Evolutionary conservation across 768 basidiomycete genomes (phyloP).

Genomic region (Suillus americanus): DNA sequence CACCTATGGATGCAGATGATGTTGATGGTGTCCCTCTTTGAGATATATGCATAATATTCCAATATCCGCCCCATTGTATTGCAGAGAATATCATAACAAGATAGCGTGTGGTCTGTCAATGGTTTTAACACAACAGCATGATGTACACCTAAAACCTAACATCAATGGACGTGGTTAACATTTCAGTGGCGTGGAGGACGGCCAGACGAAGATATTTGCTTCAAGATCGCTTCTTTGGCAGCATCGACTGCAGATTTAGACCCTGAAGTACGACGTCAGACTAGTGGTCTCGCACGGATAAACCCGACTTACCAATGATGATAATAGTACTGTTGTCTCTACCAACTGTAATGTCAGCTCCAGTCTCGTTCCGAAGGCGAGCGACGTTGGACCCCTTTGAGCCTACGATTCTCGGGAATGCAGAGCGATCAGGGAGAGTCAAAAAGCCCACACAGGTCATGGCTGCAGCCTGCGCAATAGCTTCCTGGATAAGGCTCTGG

Average conservation of each 20-base stretch:
- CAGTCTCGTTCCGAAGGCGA: slow-evolving; percentile 84
- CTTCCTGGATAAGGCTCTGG: slow-evolving; percentile 61
- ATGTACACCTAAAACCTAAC: background rate
- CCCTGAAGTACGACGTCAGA: slow-evolving; percentile 41
- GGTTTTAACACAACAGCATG: background rate
- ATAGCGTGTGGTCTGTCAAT: background rate
- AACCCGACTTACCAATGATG: slow-evolving; percentile 67
- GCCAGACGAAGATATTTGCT: slow-evolving; percentile 42
- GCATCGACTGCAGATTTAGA: slow-evolving; percentile 62
- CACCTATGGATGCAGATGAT: slow-evolving; percentile 30
- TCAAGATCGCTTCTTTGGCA: slow-evolving; percentile 79
- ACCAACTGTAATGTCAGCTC: slow-evolving; percentile 89
- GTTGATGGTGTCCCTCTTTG: slow-evolving; percentile 15
- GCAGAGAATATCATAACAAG: background rate
- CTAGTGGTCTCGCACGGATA: slow-evolving; percentile 1
- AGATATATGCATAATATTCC: background rate
- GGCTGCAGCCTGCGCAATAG: slow-evolving; percentile 67
- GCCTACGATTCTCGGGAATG: slow-evolving; percentile 93
- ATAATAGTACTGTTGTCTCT: slow-evolving; percentile 86
- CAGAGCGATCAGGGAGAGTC: slow-evolving; percentile 75
- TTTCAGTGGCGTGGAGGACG: slow-evolving; percentile 1
- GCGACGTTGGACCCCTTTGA: slow-evolving; percentile 88
- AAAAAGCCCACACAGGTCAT: slow-evolving; percentile 85
- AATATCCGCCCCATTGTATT: slow-evolving; percentile 1
- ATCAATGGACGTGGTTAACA: background rate